Evolutionary conservation across 306 rosid species (phyloP), one percentile per base, ranked within the genome.

Genomic region (Sicyos baderoa): DNA sequence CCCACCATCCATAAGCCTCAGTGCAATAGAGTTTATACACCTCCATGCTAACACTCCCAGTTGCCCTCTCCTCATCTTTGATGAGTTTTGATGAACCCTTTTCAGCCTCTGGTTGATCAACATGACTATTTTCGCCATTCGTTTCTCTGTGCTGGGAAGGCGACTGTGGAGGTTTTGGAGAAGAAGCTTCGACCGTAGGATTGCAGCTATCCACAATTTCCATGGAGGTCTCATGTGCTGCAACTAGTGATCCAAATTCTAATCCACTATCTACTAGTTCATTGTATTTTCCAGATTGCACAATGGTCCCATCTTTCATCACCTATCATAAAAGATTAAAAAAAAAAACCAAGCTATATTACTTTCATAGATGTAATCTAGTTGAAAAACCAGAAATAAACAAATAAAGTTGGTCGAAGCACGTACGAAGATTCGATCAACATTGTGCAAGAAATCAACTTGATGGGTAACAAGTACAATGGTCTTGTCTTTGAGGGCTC

Each of bases 401-500:
- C 5, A 57, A 75, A 53, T 21, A 21, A 19, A 64, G 54, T 10
- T 15, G 6, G 54, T 22, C 6, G 13, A 6, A 64, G 70, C 8
- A 51, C 88, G 54, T 84, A 87, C 99, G 74, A 84, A 6, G 50
- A 93, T 90, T 57, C 75, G 83, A 80, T 93, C 90, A 61, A 85
- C 91, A 77, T 90, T 90, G 32, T 90, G 96, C 74, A 93, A 76
- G 85, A 93, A 93, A 76, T 93, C 99, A n/a, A 93, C 95, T 88
- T 93, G 99, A 70, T 93, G 99, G 11, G 99, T 93, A 13, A 90
- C 99, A 27, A 89, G 88, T 78, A 93, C 48, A 67, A 93, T 7
- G 13, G 99, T 93, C 87, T 88, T 93, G 75, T 79, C 87, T 79
- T 79, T 89, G 61, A 93, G 85, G 16, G 71, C 82, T 55, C 94